Base-by-base conservation (phyloP, 129 eudicot genomes). In the Helianthus tuberosus region DNA sequence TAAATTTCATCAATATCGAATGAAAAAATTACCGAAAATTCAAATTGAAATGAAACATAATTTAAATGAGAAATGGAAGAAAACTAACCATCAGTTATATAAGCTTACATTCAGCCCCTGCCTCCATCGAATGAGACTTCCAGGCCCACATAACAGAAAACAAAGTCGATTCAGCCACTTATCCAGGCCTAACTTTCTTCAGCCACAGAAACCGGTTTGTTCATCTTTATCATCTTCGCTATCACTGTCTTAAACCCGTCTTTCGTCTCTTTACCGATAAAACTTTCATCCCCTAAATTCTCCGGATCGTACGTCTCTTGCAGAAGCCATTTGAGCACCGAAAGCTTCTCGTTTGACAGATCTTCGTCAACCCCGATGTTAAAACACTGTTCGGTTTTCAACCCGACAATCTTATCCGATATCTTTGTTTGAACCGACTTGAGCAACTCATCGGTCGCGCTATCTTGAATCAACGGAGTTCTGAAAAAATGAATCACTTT, bases 311-410 rank as follows among this genome's bases (percentile, higher is more conserved):
- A 93, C 1, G 98, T 93, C 64, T 93, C 98, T 12, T 82, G 82
- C 54, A 93, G 61, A 35, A 90, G 89, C 98, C 98, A 93, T 46
- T 72, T 82, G 9, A 93, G 96, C 71, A 82, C 96, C 3, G 86
- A 72, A 66, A 88, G 82, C 64, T 93, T 88, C 59, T 93, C 96
- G 32, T 29, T 69, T 1, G 97, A 81, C 52, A 93, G 65, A 75
- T 38, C 52, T 1, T 77, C 77, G 55, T 67, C 66, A 32, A 93
- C 17, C 77, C 98, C 97, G 64, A 93, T 78, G 71, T 90, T 93
- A 55, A 80, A 93, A 75, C 97, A 93, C 78, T 93, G 96, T 51
- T 93, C 98, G 0, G 93, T 93, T 70, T 84, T 84, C 84, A 93
- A 60, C 36, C 91, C 97, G n/a, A 83, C 74, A 12, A 90, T 84